Conservation (phyloP, 441 rosid genomes). For the Populus tomentosa region DNA sequence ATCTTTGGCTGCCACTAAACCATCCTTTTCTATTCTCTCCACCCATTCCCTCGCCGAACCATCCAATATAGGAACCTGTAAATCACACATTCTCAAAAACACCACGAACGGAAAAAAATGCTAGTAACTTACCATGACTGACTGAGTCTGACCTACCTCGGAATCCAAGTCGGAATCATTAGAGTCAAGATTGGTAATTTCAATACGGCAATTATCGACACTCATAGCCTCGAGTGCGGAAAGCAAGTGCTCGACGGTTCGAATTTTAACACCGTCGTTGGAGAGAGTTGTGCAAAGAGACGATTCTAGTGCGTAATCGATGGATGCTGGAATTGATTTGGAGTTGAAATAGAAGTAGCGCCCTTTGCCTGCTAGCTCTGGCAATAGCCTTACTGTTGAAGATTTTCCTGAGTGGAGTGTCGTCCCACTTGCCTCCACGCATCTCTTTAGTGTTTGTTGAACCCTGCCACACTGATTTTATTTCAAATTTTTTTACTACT, state of each 20-base stretch:
- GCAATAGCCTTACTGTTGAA: constrained; percentile 56
- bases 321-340: constrained; percentile 53
- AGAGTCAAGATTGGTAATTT: constrained; percentile 29
- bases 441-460: constrained; percentile 49
- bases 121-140: not conserved
- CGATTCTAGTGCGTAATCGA: constrained; percentile 51
- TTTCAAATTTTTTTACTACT: not conserved
- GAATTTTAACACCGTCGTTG: constrained; percentile 44
- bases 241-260: constrained; percentile 85
- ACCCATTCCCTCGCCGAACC: constrained; percentile 84
- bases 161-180: constrained; percentile 40
- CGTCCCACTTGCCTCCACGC: constrained; percentile 39
- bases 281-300: constrained; percentile 68
- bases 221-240: constrained; percentile 78
- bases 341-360: constrained; percentile 56
- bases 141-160: constrained; percentile 36
- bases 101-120: not conserved
- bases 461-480: constrained; percentile 42
- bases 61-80: constrained; percentile 73
- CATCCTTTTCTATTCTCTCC: constrained; percentile 53
- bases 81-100: not conserved
- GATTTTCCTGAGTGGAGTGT: constrained; percentile 59
- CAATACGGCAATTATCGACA: constrained; percentile 74
- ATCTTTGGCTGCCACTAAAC: constrained; percentile 52
- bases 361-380: constrained; percentile 64